Evolutionary conservation across 139 green algal species (phyloP).

Genomic region (Picochlorum sp.): DNA sequence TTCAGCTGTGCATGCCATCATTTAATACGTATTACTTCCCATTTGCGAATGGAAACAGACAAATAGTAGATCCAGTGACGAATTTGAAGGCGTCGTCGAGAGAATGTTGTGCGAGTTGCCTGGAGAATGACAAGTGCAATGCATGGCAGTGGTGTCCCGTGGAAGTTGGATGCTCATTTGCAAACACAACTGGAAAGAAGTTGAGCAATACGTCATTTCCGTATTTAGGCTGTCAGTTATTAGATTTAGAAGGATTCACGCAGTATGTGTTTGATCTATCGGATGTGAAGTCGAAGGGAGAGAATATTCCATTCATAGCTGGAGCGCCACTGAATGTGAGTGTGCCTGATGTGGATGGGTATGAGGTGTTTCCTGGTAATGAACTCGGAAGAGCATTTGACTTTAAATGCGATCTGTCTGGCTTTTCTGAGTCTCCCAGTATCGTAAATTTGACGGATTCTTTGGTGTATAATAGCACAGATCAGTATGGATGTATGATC

Average conservation of each 20-base stretch:
- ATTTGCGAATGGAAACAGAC: neutral
- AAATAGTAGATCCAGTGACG: neutral
- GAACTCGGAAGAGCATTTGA: slow-evolving; percentile 23
- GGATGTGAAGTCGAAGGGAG: neutral
- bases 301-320: slow-evolving; percentile 16
- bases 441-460: neutral
- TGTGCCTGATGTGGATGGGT: slow-evolving; percentile 15
- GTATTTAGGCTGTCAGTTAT: slow-evolving; percentile 29
- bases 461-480: neutral
- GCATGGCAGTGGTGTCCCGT: slow-evolving; percentile 23
- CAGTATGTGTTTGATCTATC: slow-evolving; percentile 7
- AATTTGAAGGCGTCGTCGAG: slow-evolving; percentile 6
- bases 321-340: slow-evolving; percentile 20
- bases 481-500: slow-evolving; percentile 12
- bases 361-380: slow-evolving; percentile 10
- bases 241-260: slow-evolving; percentile 13
- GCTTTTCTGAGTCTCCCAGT: too few species aligned
- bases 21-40: slow-evolving; percentile 17
- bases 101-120: slow-evolving; percentile 24
- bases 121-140: slow-evolving; percentile 4
- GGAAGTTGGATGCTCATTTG: slow-evolving; percentile 6
- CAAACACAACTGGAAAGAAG: neutral
- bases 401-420: slow-evolving; percentile 14
- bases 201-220: slow-evolving; percentile 10
- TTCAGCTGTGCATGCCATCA: slow-evolving; percentile 16